Evolutionary conservation across 208 protist species (phyloP), one percentile per base, ranked within the genome.

Genomic region (Blastocrithidia nonstop): DNA sequence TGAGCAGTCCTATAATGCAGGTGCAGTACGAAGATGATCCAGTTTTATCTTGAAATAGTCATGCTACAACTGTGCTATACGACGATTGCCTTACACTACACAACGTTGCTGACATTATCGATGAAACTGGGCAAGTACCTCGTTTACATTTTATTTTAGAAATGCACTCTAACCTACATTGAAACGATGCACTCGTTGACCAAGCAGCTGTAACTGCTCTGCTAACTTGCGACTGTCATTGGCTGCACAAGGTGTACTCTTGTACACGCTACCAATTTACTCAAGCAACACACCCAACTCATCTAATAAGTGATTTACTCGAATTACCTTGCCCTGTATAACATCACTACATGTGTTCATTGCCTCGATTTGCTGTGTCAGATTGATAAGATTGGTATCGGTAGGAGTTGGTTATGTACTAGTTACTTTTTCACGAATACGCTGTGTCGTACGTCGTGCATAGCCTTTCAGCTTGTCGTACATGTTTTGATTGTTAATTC

Each of bases 11-110:
- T 67, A 70, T 16, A 27, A 27, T 68, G 70, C n/a, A 11, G 69
- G 59, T 6, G 37, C 49, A 4, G 45, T 16, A 22, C 71, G 69
- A 31, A 90, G 60, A 3, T 69, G 33, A 15, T 79, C 35, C 26
- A 90, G 76, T 45, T 90, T 90, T 11, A 52, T 11, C 26, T 66
- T 69, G 54, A 86, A 85, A 50, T 84, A 90, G 52, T 86, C 72
- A 47, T 84, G 68, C 60, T 90, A 75, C 5, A 90, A 58, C 44
- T 70, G 72, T 37, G 54, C 50, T 32, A 73, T 57, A 15, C 67
- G 68, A n/a, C 70, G 58, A n/a, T 45, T 36, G 6, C 72, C 54
- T 47, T 85, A 69, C 13, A 64, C 50, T 28, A 73, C 66, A 17
- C 53, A 52, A n/a, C 85, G 48, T 38, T 75, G 58, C 13, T 47